Evolutionary conservation across 2,329 filamentous ascomycete genomes (phyloP).

Genomic region (Bertia moriformis): DNA sequence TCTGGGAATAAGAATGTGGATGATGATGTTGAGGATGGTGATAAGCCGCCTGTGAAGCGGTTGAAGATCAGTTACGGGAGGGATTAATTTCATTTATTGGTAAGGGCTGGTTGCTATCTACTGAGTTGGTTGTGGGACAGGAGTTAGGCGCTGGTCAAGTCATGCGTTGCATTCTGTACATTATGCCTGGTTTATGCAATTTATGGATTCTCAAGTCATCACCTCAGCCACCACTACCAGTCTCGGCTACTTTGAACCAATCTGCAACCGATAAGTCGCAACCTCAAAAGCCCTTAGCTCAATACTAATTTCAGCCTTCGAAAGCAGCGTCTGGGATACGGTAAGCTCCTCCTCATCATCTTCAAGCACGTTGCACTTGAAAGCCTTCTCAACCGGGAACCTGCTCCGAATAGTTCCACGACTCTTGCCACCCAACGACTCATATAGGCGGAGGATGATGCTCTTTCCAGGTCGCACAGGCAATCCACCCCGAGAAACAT

Average conservation of each 20-base stretch:
- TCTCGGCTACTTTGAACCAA: constrained; percentile 21
- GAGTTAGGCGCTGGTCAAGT: not conserved
- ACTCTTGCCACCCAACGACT: constrained; percentile 70
- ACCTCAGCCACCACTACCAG: not conserved
- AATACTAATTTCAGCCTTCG: constrained; percentile 35
- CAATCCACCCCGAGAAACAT: constrained; percentile 48
- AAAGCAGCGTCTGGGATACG: constrained; percentile 12
- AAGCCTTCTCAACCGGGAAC: constrained; percentile 61
- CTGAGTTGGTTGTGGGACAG: not conserved
- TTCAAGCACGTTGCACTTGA: constrained; percentile 76
- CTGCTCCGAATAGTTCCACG: constrained; percentile 55
- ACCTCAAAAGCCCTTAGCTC: constrained; percentile 72
- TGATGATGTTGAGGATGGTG: constrained; percentile 15
- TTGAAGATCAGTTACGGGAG: constrained; percentile 27
- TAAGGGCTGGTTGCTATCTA: not conserved
- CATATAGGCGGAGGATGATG: constrained; percentile 74
- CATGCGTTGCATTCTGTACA: not conserved
- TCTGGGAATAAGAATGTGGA: constrained; percentile 13
- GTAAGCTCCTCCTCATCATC: constrained; percentile 62
- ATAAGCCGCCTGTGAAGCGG: constrained; percentile 22
- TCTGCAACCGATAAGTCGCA: constrained; percentile 58
- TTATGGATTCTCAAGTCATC: not conserved
- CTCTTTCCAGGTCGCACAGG: constrained; percentile 58
- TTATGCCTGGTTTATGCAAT: not conserved
- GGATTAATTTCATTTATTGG: constrained; percentile 13